Conservation (phyloP, 306 rosid species). For the Vigna angularis region DNA sequence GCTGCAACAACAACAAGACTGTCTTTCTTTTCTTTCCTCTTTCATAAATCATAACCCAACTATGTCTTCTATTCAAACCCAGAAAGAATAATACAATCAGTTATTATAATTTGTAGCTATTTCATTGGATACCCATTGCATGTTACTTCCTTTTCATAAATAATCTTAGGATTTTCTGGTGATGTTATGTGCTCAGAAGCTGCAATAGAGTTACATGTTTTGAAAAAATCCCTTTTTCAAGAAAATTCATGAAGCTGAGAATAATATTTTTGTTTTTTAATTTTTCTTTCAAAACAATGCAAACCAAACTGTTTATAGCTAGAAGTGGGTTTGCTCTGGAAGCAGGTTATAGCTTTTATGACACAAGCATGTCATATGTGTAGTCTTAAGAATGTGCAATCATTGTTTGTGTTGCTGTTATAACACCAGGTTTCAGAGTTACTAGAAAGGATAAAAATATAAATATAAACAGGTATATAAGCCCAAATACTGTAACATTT, state of each 20-base stretch:
- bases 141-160: neutral
- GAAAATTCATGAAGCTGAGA: neutral
- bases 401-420: too few species aligned
- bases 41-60: conserved; percentile 1
- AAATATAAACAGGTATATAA: too few species aligned
- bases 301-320: neutral
- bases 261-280: neutral
- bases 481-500: too few species aligned
- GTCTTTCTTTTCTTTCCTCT: conserved; percentile 33
- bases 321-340: conserved; percentile 38
- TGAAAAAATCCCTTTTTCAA: neutral
- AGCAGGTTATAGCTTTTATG: conserved; percentile 7
- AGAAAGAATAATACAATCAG: neutral
- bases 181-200: conserved; percentile 30
- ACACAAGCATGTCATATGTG: neutral
- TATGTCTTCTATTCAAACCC: conserved; percentile 4
- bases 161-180: neutral
- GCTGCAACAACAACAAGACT: conserved; percentile 35
- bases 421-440: too few species aligned
- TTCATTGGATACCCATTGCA: neutral
- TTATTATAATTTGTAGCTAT: conserved; percentile 11
- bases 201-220: conserved; percentile 17
- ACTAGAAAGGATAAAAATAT: too few species aligned
- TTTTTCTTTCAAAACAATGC: neutral
- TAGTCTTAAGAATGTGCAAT: too few species aligned